Evolutionary conservation across 2,329 filamentous ascomycete genomes (phyloP).

Genomic region (Dothiorella sarmentorum): DNA sequence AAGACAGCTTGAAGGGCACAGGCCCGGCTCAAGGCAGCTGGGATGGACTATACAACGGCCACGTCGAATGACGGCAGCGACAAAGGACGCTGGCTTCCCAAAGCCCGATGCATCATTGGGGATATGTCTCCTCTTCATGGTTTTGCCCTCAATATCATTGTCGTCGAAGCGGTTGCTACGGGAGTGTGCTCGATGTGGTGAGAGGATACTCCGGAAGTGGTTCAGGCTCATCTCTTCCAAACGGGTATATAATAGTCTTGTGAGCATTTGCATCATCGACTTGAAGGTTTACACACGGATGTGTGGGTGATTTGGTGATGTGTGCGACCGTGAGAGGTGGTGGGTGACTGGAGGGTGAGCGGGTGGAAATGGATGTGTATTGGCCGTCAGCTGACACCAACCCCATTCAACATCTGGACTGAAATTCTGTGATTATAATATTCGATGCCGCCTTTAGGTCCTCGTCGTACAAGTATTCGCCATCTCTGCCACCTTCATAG

Average conservation of each 20-base stretch:
- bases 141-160: neutral
- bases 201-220: neutral
- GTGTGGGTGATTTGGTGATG: neutral
- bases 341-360: neutral
- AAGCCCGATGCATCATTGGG: neutral
- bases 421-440: no score
- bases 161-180: neutral
- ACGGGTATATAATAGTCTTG: neutral
- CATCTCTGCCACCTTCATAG: no score
- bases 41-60: neutral
- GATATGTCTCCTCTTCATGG: neutral
- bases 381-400: neutral
- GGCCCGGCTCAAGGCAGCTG: neutral
- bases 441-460: no score
- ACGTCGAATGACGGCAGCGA: neutral
- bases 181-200: neutral
- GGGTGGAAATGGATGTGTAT: neutral
- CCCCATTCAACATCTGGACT: neutral
- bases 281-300: neutral
- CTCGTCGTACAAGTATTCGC: no score
- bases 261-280: neutral
- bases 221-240: neutral
- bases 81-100: neutral
- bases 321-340: neutral
- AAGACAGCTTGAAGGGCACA: neutral